A percentile compares a stretch with the other conserved stretches of the same genome.
Conservation (phyloP, 2,329 filamentous ascomycete species). For the Cryphonectria japonica region DNA sequence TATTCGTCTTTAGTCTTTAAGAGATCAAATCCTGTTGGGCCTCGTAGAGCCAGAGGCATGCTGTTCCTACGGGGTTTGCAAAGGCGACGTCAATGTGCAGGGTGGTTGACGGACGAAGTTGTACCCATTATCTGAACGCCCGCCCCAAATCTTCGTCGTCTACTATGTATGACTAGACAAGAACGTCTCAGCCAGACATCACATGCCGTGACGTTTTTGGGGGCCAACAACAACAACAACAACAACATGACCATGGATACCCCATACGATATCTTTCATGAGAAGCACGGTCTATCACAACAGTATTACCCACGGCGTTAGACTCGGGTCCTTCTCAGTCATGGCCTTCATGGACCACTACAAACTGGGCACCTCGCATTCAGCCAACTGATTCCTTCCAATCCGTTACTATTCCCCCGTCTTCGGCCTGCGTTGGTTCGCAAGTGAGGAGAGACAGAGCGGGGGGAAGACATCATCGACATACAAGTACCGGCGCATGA, state of each 20-base stretch:
- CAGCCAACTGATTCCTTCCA: not conserved
- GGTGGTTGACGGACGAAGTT: conserved; percentile 20
- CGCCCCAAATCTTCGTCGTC: not conserved
- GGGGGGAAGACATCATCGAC: not conserved
- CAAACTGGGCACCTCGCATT: not conserved
- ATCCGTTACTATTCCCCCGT: not conserved
- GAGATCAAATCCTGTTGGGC: conserved; percentile 29
- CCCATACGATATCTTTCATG: not conserved
- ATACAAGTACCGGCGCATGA: not conserved
- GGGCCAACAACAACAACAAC: not conserved
- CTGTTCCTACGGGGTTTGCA: conserved; percentile 29
- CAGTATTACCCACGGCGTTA: not conserved
- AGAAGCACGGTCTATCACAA: not conserved
- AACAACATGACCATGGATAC: not conserved
- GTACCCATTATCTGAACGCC: not conserved
- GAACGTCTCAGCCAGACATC: not conserved
- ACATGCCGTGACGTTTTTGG: not conserved
- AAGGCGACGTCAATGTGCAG: conserved; percentile 28
- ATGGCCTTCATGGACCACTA: not conserved
- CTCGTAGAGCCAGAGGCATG: conserved; percentile 26
- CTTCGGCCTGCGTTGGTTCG: not conserved
- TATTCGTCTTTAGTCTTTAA: conserved; percentile 13
- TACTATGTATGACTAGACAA: not conserved
- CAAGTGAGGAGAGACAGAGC: no score
- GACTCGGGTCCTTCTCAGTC: not conserved